Conservation (phyloP, 116 monocot species). For the Zostera marina region DNA sequence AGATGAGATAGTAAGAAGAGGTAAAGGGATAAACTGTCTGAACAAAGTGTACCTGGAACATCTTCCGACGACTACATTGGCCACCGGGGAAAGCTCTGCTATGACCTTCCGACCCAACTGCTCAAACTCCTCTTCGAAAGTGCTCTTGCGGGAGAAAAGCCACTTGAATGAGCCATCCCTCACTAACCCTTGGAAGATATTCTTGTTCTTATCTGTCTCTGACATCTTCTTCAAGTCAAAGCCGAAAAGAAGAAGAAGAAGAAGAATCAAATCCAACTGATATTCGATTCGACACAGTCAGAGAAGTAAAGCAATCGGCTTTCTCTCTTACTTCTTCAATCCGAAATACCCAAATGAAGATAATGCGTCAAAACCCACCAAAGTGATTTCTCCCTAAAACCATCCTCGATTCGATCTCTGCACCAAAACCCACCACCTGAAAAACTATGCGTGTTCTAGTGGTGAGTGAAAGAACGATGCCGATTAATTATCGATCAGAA, state of each 20-base stretch:
- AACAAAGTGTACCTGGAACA: slow-evolving; percentile 43
- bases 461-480: too few relatives aligned
- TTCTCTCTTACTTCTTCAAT: too few relatives aligned
- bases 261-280: too few relatives aligned
- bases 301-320: too few relatives aligned
- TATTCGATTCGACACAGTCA: too few relatives aligned
- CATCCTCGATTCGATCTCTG: background rate
- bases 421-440: background rate
- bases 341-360: too few relatives aligned
- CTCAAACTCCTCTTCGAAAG: slow-evolving; percentile 50
- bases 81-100: slow-evolving; percentile 50
- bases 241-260: too few relatives aligned
- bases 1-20: background rate
- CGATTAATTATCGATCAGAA: too few relatives aligned
- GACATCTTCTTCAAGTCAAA: background rate
- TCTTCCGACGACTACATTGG: slow-evolving; percentile 57
- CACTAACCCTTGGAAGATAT: slow-evolving; percentile 34
- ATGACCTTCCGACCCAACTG: slow-evolving; percentile 43
- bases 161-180: slow-evolving; percentile 61
- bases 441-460: too few relatives aligned
- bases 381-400: background rate
- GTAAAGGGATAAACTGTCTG: background rate
- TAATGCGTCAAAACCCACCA: too few relatives aligned
- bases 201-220: background rate
- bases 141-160: slow-evolving; percentile 32